Conservation (phyloP, 169 alveolate genomes). For the Eimeria acervulina region DNA sequence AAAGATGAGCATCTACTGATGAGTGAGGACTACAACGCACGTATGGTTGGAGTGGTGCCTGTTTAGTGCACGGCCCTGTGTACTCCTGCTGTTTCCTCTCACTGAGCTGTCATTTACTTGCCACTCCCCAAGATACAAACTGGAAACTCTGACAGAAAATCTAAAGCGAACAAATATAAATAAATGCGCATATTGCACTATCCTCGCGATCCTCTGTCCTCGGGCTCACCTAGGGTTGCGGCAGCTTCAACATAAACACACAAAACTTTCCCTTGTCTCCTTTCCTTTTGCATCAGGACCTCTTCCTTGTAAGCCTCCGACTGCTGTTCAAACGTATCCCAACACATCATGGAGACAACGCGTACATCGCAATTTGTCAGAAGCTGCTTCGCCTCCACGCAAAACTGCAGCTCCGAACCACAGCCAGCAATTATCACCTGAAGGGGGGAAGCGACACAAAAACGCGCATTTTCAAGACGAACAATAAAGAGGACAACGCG, state of each 20-base stretch:
- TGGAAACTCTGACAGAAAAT: background rate
- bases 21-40: background rate
- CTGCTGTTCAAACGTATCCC: slow-evolving; percentile 89
- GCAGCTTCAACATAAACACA: slow-evolving; percentile 84
- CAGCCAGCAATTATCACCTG: slow-evolving; percentile 87
- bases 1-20: background rate
- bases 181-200: background rate
- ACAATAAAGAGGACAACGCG: background rate
- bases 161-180: background rate
- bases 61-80: background rate
- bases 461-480: background rate
- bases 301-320: slow-evolving; percentile 75
- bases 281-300: slow-evolving; percentile 53
- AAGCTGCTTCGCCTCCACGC: slow-evolving; percentile 87
- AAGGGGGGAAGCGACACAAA: background rate
- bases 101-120: background rate
- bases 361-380: slow-evolving; percentile 86
- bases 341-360: slow-evolving; percentile 90
- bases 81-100: background rate
- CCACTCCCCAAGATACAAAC: background rate
- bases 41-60: background rate
- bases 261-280: slow-evolving; percentile 67
- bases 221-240: slow-evolving; percentile 59
- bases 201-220: background rate
- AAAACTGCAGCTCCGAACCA: slow-evolving; percentile 89